Evolutionary conservation across 2,329 filamentous ascomycete species (phyloP), one percentile per base, ranked within the genome.

Genomic region (Penicillium brevicompactum): DNA sequence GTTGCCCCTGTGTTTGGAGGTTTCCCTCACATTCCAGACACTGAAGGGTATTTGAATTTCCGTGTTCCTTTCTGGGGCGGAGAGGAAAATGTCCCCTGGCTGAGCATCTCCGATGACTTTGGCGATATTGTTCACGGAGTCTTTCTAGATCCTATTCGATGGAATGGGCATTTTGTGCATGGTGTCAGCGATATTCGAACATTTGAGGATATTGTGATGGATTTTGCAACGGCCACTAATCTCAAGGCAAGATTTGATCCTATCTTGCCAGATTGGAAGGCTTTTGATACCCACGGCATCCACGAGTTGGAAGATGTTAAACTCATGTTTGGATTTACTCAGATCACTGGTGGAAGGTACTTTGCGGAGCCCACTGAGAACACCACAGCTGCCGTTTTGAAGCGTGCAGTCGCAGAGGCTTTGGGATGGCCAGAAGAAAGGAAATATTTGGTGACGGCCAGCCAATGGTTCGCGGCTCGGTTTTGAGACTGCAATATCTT

Each of bases 101-200:
- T 80, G 22, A 65, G 68, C 24, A 73, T 79, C 3, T 58, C 55
- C 0, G 70, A 76, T 32, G 77, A 80, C 60, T 80, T 70, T 52
- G 78, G 78, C 4, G 78, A 80, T 49, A 68, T 80, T 16, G 72
- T 80, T 10, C 78, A 80, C 7, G 78, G 76, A 2, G 66, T 78
- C 3, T 74, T 80, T 16, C 66, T 80, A 7, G 66, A 72, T 11
- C 76, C 77, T 1, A 65, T 65, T 43, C 67, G 68, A 38, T 76
- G 73, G 64, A 70, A 72, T 55, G 70, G 73, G 1, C 61, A 58
- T 4, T 60, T 76, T 0, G 58, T 78, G 0, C 76, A 78, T 13
- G 75, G 68, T 1, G 64, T 74, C 41, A 78, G 77, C 56, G 61
- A 70, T 21, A 67, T 72, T 8, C 56, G 57, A 7, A 70, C 67